Evolutionary conservation across 768 basidiomycete genomes (phyloP).

Genomic region (Rhizopogon roseolus): DNA sequence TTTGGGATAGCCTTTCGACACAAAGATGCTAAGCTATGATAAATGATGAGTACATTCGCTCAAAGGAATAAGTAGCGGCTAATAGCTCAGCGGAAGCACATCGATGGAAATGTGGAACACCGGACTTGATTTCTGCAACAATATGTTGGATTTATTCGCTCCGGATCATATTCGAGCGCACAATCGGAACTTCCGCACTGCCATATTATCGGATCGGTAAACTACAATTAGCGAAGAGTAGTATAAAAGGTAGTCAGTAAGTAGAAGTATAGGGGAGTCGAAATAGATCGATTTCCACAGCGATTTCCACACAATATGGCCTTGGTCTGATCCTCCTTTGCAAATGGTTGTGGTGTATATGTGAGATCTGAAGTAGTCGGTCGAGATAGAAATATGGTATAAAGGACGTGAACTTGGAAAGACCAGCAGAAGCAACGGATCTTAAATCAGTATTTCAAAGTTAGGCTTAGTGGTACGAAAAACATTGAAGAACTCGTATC

Average conservation of each 20-base stretch:
- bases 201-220: no score
- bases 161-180: no score
- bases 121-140: neutral
- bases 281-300: no score
- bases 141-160: no score
- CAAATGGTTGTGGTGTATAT: neutral
- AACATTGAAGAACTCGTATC: conserved; percentile 62
- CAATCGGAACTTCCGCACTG: no score
- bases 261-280: no score
- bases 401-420: conserved; percentile 3
- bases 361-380: neutral
- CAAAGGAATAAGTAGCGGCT: conserved; percentile 19
- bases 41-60: conserved; percentile 1
- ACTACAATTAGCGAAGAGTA: no score
- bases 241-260: no score
- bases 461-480: conserved; percentile 35
- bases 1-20: conserved; percentile 59
- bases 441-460: no score
- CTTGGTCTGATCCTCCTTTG: neutral
- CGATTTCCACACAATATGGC: neutral
- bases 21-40: conserved; percentile 62
- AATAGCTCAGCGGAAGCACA: neutral
- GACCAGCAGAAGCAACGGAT: no score
- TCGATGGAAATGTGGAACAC: neutral
- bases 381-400: conserved; percentile 7